Conservation (phyloP, 164 flowering plant genomes). For the Vitis amurensis region DNA sequence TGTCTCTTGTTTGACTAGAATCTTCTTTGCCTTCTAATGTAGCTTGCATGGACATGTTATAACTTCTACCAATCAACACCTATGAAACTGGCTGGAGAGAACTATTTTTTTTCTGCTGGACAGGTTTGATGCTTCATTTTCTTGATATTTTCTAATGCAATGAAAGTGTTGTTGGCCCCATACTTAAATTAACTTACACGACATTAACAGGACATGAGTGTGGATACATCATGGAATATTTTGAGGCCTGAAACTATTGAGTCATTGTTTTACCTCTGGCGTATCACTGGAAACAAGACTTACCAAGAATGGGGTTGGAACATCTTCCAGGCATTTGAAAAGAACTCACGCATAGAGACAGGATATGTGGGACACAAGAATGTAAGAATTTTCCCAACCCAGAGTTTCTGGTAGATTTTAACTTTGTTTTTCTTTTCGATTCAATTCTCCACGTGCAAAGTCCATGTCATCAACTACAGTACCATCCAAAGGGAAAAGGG, state of each 20-base stretch:
- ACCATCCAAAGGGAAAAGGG: too few relatives aligned
- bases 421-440: neutral
- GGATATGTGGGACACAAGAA: conserved; percentile 98
- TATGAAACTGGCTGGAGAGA: conserved; percentile 97
- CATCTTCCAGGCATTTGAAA: conserved; percentile 97
- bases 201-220: conserved; percentile 78
- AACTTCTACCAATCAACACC: conserved; percentile 97
- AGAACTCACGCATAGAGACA: conserved; percentile 80
- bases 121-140: conserved; percentile 44
- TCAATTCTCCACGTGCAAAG: neutral
- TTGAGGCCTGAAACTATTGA: conserved; percentile 98
- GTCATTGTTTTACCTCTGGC: conserved; percentile 95
- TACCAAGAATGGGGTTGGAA: conserved; percentile 99
- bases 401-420: neutral
- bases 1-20: too few relatives aligned
- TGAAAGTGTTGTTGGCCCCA: neutral
- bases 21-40: conserved; percentile 13
- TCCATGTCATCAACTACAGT: too few relatives aligned
- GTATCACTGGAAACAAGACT: conserved; percentile 94
- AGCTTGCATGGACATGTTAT: conserved; percentile 99
- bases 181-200: neutral
- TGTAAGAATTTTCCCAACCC: conserved; percentile 50
- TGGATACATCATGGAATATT: conserved; percentile 98
- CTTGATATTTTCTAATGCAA: neutral
- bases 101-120: conserved; percentile 75